phyloP scores from a whole-genome alignment of 352 stramenopile species.

The Phytophthora pisi region DNA sequence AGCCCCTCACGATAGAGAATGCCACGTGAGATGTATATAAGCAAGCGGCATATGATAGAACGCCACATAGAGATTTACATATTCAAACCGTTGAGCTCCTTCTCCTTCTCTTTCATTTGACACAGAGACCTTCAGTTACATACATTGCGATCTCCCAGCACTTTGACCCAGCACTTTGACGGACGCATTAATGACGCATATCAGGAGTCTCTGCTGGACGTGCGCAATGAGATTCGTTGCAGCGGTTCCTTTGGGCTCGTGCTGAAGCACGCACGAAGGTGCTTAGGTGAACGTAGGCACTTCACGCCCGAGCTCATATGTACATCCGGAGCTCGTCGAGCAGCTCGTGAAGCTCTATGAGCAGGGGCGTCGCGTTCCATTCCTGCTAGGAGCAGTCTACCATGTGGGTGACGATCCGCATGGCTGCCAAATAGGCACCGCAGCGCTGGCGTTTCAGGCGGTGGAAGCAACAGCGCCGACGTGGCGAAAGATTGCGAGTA shows the following conservation, averaged over 20 bases:
- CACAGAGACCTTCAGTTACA: no score
- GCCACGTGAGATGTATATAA: constrained; percentile 39
- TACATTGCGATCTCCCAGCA: no score
- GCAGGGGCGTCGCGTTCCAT: neutral
- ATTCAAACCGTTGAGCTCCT: neutral
- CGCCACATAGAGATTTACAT: constrained; percentile 18
- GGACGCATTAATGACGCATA: neutral
- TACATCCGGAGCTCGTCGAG: neutral
- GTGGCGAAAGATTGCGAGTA: constrained; percentile 33
- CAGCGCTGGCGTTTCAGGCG: constrained; percentile 2
- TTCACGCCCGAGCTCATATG: neutral
- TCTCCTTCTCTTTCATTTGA: neutral
- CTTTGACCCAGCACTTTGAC: neutral
- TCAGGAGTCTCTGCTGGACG: neutral
- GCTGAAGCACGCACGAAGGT: neutral
- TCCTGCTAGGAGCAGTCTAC: neutral
- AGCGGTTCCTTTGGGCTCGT: neutral
- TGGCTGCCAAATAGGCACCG: neutral
- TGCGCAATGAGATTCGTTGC: neutral
- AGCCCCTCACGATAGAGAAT: constrained; percentile 36
- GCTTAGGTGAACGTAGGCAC: neutral
- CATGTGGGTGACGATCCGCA: constrained; percentile 5
- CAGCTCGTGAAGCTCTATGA: neutral
- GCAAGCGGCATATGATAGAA: constrained; percentile 22
- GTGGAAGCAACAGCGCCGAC: constrained; percentile 25